Evolutionary conservation across 768 basidiomycete genomes (phyloP).

Genomic region (Trametes gibbosa): DNA sequence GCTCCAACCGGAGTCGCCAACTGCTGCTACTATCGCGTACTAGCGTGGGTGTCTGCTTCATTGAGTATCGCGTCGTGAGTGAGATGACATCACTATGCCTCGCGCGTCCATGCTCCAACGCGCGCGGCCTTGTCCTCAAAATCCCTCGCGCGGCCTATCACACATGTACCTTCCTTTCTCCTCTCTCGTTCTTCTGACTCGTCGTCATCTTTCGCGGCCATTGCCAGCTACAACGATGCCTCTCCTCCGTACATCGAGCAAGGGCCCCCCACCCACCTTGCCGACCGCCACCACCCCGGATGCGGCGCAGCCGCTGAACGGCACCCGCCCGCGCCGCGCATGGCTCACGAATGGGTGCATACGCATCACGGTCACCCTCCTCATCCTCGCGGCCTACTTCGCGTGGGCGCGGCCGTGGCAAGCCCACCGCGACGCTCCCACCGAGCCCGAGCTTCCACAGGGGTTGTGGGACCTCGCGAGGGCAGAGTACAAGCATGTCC

Average conservation of each 20-base stretch:
- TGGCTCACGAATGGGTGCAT: slow-evolving; percentile 14
- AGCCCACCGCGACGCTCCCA: not conserved
- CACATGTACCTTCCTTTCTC: not conserved
- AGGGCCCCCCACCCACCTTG: slow-evolving; percentile 3
- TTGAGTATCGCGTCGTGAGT: not conserved
- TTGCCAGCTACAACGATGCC: not conserved
- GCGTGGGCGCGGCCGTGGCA: slow-evolving; percentile 13
- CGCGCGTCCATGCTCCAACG: slow-evolving; percentile 13
- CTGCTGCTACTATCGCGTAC: not conserved
- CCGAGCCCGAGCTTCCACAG: not conserved
- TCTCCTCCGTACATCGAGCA: slow-evolving; percentile 9
- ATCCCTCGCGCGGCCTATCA: not conserved
- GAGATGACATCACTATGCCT: slow-evolving; percentile 13
- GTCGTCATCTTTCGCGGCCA: not conserved
- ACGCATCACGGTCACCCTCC: slow-evolving; percentile 11
- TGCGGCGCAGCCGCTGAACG: not conserved
- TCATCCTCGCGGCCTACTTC: slow-evolving; percentile 8
- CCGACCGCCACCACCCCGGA: not conserved
- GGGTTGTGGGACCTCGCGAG: not conserved
- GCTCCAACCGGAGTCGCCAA: not conserved
- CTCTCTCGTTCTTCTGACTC: not conserved
- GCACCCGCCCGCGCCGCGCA: not conserved
- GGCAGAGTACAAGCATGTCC: no score
- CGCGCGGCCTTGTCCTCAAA: slow-evolving; percentile 5
- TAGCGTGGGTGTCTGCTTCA: not conserved